Evolutionary conservation across 2,329 filamentous ascomycete species (phyloP).

Genomic region (Niveomyces coronatus): DNA sequence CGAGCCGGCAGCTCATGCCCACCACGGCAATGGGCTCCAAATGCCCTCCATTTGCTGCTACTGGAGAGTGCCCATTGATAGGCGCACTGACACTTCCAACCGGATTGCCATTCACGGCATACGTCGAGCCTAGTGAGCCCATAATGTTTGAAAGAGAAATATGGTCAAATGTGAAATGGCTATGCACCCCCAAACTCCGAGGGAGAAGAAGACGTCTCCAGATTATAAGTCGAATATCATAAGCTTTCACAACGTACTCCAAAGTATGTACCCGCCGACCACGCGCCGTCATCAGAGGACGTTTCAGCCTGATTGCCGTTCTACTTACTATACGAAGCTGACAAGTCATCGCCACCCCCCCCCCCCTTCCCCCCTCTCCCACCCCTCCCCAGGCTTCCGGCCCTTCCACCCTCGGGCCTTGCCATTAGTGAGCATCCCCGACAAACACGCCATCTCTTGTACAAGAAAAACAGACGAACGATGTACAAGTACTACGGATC

Average conservation of each 20-base stretch:
- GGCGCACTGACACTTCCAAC: not conserved
- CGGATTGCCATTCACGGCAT: not conserved
- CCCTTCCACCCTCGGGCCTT: not conserved
- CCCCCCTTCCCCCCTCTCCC: too few species aligned
- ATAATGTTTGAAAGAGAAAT: constrained; percentile 3
- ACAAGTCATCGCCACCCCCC: not conserved
- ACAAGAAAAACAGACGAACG: not conserved
- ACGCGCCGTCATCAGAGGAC: not conserved
- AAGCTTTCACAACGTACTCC: not conserved
- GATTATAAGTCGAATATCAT: not conserved
- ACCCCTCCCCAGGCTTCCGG: not conserved
- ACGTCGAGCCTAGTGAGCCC: constrained; percentile 7
- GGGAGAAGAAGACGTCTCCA: constrained; percentile 2
- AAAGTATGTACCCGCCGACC: not conserved
- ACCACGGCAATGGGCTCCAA: constrained; percentile 23
- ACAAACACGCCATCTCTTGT: not conserved
- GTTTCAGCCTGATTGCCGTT: not conserved
- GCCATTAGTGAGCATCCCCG: not conserved
- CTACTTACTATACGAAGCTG: not conserved
- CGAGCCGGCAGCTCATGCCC: constrained; percentile 21
- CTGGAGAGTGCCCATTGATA: not conserved
- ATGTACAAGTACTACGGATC: not conserved
- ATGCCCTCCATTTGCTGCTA: not conserved
- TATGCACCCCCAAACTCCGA: not conserved
- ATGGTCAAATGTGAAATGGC: not conserved